Evolutionary conservation across 139 green algal species (phyloP), one percentile per base, ranked within the genome.

Genomic region (Auxenochlorella protothecoides): DNA sequence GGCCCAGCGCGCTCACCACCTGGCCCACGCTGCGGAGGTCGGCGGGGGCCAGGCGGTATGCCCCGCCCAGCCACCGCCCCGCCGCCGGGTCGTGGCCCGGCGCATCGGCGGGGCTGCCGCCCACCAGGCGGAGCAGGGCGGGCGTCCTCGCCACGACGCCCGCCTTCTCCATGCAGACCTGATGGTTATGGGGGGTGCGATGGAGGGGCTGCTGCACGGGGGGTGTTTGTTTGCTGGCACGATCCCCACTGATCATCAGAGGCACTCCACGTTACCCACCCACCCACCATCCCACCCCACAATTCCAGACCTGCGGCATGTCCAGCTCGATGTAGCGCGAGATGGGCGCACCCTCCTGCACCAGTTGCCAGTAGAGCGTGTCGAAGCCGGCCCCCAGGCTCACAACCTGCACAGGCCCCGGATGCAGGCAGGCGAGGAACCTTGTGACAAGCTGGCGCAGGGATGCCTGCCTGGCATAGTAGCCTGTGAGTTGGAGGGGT

Each of bases 341-440:
- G 27, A 44, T 44, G 27, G 27, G 27, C 27, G 27, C 27, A 44
- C 27, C 27, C 27, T 44, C 27, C 27, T 44, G 27, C 27, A 44
- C 27, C 27, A 44, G 27, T 44, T 44, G 27, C 27, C 14, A 16
- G 66, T 2, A 14, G 51, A 53, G 54, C 66, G 89, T 97, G 82
- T 97, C 91, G 74, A 84, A 96, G 4, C 91, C 91, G 2, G 91
- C 90, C 12, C 91, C 91, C 53, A 97, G 72, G 13, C 81, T 81
- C 6, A 97, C 63, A 11, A 97, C 78, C 78, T 97, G 91, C 53
- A 44, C 27, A 44, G 27, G 27, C 27, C 27, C 27, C 27, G 27
- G 27, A 44, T 44, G 27, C 27, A 44, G 27, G 27, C 27, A 44
- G 53, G 59, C 13, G 55, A 55, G 16, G 6, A 53, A 57, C 13